A percentile compares a stretch with the other conserved stretches of the same genome.
These are phyloP conservation scores for Termitomyces sp. DNA, from an alignment of 768 basidiomycete genomes.

Conservation along the genomic window DNA sequence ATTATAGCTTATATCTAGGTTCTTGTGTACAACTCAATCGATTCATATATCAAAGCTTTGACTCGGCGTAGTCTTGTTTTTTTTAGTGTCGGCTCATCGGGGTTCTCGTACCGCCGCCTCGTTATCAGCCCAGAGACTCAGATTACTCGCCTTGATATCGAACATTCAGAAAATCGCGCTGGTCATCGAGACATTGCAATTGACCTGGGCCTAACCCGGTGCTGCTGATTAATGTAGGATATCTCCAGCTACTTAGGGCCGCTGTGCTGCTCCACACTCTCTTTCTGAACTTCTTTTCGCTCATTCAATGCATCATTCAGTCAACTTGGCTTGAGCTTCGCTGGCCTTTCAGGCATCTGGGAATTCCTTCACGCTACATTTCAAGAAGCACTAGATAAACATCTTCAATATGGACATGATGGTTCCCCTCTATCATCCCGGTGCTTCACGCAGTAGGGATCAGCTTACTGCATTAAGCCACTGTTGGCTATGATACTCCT, in stretches of 20 bases:
- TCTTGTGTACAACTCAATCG: background rate
- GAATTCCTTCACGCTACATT: background rate
- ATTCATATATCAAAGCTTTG: background rate
- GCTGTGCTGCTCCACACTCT: background rate
- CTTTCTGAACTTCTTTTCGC: background rate
- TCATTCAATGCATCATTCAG: background rate
- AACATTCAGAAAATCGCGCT: background rate
- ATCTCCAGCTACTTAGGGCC: background rate
- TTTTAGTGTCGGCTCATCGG: background rate
- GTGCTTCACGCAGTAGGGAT: background rate
- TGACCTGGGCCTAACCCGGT: background rate
- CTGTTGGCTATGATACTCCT: too few relatives aligned
- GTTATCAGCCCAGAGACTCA: background rate
- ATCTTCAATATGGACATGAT: background rate
- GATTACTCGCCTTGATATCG: background rate
- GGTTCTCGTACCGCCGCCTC: background rate
- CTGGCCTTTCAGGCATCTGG: background rate
- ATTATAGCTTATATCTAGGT: background rate
- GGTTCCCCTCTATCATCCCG: background rate
- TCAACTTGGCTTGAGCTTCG: background rate
- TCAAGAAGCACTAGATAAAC: background rate
- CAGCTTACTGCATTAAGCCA: too few relatives aligned
- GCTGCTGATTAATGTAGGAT: background rate
- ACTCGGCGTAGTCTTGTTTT: background rate
- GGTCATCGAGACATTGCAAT: background rate